Evolutionary conservation across 1,139 yeast species (phyloP), one percentile per base, ranked within the genome.

Genomic region (Debaryomyces udenii): DNA sequence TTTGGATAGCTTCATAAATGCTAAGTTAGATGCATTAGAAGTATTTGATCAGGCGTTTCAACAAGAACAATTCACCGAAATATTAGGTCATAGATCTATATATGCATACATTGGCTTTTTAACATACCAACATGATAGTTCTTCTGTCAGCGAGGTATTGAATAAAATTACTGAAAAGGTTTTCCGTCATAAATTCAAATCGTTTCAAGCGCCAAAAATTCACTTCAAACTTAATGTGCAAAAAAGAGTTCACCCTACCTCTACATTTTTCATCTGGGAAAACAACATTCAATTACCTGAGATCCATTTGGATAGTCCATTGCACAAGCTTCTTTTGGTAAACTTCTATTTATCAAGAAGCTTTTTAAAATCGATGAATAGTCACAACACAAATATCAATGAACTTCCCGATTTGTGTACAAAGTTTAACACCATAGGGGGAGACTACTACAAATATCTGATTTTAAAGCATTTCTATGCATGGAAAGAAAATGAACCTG

Each of bases 371-470:
- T 17, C 14, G 2, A 30, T 30, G 4, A 28, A 23, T 11, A 29
- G 37, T 10, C 31, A 29, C 14, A 28, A 20, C 7, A 23, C 24
- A 6, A 41, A 43, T 20, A 39, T 39, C 17, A 37, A 45, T 28
- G 35, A 31, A 24, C 38, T 43, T 9, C 45, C 46, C 7, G 51
- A 47, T 36, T 23, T 46, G 9, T 47, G 50, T 30, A 44, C 51
- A 4, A 47, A 47, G 27, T 40, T 46, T 31, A 56, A 55, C 9
- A 45, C 58, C 2, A 26, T 56, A 31, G 61, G 57, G n/a, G 46
- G 47, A 9, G 48, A 43, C 11, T 53, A 43, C 38, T 56, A 52
- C 44, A 46, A 45, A 18, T 51, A 39, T 20, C 27, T 45, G 37
- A 43, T 54, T 6, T 13, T 37, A 31, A 43, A 41, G 41, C 40